Evolutionary conservation across 148 eudicot genomes (phyloP), one percentile per base, ranked within the genome.

Genomic region (Polygonum maritimum): DNA sequence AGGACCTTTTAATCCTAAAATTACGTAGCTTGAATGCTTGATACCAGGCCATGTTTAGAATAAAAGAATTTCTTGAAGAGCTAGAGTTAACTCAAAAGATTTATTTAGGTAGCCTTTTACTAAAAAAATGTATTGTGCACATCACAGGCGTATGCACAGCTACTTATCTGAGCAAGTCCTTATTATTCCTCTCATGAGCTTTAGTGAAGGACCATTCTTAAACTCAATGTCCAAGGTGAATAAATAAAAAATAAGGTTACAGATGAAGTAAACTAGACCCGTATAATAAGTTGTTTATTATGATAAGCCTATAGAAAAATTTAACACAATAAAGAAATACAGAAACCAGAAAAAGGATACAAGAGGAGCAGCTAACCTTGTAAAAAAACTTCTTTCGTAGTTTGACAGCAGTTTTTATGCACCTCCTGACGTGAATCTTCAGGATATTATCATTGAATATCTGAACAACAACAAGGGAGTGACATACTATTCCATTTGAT

Each of bases 391-490:
- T 94, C 82, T 85, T 90, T 76, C 98, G 92, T 26, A 94, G 92
- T 79, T 94, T 94, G 89, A 94, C 85, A 72, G 98, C 96, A 79
- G 91, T 87, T 39, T 86, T 84, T 75, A 94, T 82, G 85, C 98
- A 92, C 82, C 92, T 92, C 85, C 86, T 90, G 77, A 94, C 97
- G 86, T 83, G 89, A 79, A 94, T 94, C 86, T 90, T 92, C 78
- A 94, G 87, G 85, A 89, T 75, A 80, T 89, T 89, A 79, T 94
- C 98, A 77, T 94, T 94, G 76, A 89, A 94, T 82, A 94, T 91
- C 98, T 94, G 95, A 83, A 67, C 44, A 67, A 36, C 41, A 67
- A 35, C 2, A 36, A 36, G 19, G 45, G 69, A 67, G 36, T 35
- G 44, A 38, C 21, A 16, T 62, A 62, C 69, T 62, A 7, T 22